Evolutionary conservation across 257 asterid genomes (phyloP), one percentile per base, ranked within the genome.

Genomic region (Ilex aquifolium): DNA sequence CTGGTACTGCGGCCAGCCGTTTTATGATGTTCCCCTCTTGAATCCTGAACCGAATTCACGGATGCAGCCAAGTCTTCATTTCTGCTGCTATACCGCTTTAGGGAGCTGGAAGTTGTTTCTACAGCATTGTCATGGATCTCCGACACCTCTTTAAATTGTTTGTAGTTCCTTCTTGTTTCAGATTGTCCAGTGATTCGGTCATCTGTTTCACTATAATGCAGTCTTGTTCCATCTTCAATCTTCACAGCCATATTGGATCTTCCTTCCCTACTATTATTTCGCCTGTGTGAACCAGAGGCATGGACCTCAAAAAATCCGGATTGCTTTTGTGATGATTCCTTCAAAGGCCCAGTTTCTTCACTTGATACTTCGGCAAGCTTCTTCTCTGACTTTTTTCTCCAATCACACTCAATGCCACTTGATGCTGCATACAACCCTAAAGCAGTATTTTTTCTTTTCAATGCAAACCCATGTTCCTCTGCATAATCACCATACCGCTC

Each of bases 321-420:
- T 39, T 78, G 80, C 74, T 64, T 77, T 44, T 66, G 50, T 3
- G 59, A 71, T 62, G 75, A 63, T 66, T 72, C 86, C 58, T 79
- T 77, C 58, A 68, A 77, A 7, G 76, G 73, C 42, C 67, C 79
- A 46, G 69, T 74, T 64, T 83, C 84, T 60, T 75, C 84, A 65
- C 75, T 69, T 30, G 90, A 76, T 70, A 69, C 58, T 74, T 89
- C 95, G 63, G 72, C 68, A 64, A 89, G 93, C 75, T 76, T 87
- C 82, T 92, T 92, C 88, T 89, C 96, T 2, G 97, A 82, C 61
- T 92, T 83, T 76, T 92, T 92, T 69, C 95, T 80, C 78, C 83
- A 81, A 64, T 74, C 81, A 10, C 79, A 66, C 64, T 79, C 90
- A 65, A 71, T 77, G 56, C 63, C 71, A 73, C 72, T 67, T 31